Percentiles rank a stretch among this genome's conserved stretches.
phyloP scores from a whole-genome alignment of 2,329 filamentous ascomycete genomes.

The Cucurbitaria berberidis region DNA sequence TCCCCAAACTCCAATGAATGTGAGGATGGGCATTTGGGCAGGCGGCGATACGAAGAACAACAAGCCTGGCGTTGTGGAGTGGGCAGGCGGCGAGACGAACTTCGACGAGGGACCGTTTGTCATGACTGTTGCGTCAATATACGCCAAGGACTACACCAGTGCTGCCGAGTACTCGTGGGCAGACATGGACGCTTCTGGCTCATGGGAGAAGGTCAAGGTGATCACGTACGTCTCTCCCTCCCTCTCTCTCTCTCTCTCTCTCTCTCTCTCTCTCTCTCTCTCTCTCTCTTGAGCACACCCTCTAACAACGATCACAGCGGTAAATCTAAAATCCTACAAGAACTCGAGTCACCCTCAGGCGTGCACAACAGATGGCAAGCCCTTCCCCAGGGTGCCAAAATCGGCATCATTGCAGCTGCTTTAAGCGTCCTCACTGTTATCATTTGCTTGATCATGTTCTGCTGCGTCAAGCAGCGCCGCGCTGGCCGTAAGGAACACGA shows the following conservation, averaged over 20 bases:
- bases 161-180: constrained; percentile 69
- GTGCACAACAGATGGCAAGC: constrained; percentile 44
- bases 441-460: constrained; percentile 41
- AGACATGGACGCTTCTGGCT: constrained; percentile 21
- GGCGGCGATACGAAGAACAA: constrained; percentile 59
- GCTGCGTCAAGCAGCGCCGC: constrained; percentile 49
- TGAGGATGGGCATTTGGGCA: constrained; percentile 73
- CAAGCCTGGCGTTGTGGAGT: constrained; percentile 49
- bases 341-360: constrained; percentile 45
- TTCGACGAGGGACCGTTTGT: constrained; percentile 70
- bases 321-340: constrained; percentile 44
- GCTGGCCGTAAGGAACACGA: constrained; percentile 43
- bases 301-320: constrained; percentile 33
- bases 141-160: constrained; percentile 63
- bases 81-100: constrained; percentile 72
- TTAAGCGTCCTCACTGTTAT: constrained; percentile 35
- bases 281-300: neutral
- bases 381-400: constrained; percentile 41
- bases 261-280: neutral
- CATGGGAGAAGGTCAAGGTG: constrained; percentile 58
- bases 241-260: neutral
- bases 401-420: constrained; percentile 43
- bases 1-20: constrained; percentile 75
- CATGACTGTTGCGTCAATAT: constrained; percentile 73
- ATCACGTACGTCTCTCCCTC: constrained; percentile 44